Base-by-base conservation (phyloP, 192 early-diverging fungal genomes). In the Backusella mclennaniae region DNA sequence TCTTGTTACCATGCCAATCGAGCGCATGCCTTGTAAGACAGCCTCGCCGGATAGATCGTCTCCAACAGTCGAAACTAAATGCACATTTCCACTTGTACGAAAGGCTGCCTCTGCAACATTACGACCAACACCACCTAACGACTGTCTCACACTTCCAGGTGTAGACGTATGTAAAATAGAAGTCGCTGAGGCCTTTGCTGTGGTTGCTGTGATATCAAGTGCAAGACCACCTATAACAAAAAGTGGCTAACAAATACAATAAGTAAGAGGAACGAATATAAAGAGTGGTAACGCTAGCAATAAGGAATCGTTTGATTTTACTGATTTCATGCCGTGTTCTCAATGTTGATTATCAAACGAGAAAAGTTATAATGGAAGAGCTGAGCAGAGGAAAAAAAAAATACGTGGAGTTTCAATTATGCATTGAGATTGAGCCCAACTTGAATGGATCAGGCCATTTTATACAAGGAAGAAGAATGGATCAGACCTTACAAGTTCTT, bases 41-140 rank as follows among this genome's bases (percentile, higher is more conserved):
- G 84, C 74, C 0, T 80, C 66, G 23, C 92, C 94, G 52, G 90
- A 79, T 1, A 87, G 53, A 77, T 99, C 98, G 39, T 85, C 72
- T 7, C 95, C 97, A 26, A 98, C 83, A 0, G 84, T 85, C 0
- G 93, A 90, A 0, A 95, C 53, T 38, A 98, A 90, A 46, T 71
- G 42, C 2, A 86, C 66, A 44, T 89, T 78, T 0, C 87, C 87
- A 6, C 92, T 90, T 5, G 92, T 87, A 29, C 88, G 83, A 38
- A 79, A 83, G 26, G 92, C 90, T 0, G 93, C 92, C 73, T 98
- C 94, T 3, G 94, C 95, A 6, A 99, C 87, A 80, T 99, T 99
- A 39, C 95, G 86, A 0, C 94, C 96, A 5, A 99, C 98, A 4
- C 98, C 98, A 56, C 98, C 98, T 11, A 94, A 67, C 3, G 89